Evolutionary conservation across 2,329 filamentous ascomycete species (phyloP), one percentile per base, ranked within the genome.

Genomic region (Pyricularia sp.): DNA sequence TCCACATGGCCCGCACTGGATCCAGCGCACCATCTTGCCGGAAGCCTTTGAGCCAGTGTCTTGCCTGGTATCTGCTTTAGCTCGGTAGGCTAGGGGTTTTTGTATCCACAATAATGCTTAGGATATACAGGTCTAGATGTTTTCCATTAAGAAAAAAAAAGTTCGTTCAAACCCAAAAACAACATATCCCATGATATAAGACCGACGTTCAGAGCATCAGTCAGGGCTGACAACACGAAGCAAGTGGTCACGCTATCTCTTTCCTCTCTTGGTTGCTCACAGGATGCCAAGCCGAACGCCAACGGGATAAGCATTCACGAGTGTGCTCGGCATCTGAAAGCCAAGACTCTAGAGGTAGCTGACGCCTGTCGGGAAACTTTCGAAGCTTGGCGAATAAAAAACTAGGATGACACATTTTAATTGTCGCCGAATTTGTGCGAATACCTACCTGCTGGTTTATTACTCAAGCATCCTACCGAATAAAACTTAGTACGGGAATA

Each of bases 231-330:
- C 25, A 25, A 17, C 28, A 14, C 28, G 33, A n/a, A 25, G 50
- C 42, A 58, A 30, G 23, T 61, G 50, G 66, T 68, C 66, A 68
- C 66, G 66, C 50, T 64, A 64, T 25, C 66, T 36, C 66, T 63
- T 68, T 31, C 66, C 58, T 11, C 3, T 68, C 58, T 61, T 61
- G 58, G 25, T 61, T 61, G 23, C 58, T 61, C 10, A 12, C 9
- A 20, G 14, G 11, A 61, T 28, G 58, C 58, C 58, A 61, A 61
- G 58, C 58, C 9, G 14, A 61, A 61, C 11, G 58, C 9, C 11
- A n/a, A 61, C 23, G 10, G 58, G 58, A 61, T 14, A 28, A 61
- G n/a, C 25, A 61, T 61, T 61, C 58, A 14, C 10, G 58, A 25
- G 3, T 61, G 23, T 61, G 23, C 58, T 61, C 58, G 58, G 58